Evolutionary conservation across 2,329 filamentous ascomycete genomes (phyloP).

Genomic region (Whalleya microplaca): DNA sequence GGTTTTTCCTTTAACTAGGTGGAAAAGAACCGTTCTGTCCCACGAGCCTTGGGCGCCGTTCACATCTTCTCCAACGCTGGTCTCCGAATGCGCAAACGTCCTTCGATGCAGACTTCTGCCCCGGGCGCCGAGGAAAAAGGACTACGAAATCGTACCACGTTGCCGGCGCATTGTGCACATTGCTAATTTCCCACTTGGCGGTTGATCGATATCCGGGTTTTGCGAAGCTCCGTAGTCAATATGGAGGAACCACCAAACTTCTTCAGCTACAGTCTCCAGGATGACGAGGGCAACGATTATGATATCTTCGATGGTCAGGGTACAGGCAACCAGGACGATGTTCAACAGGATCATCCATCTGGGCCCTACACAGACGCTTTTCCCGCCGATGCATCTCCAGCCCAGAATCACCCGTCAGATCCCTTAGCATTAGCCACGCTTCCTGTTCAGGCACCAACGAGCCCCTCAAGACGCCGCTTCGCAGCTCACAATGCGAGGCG

Average conservation of each 20-base stretch:
- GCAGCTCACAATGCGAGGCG: constrained; percentile 14
- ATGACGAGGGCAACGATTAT: constrained; percentile 25
- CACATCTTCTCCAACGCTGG: not conserved
- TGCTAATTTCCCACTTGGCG: not conserved
- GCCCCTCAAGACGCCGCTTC: constrained; percentile 5
- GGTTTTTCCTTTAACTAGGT: not conserved
- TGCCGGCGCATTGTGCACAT: constrained; percentile 8
- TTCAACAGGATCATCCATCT: constrained; percentile 16
- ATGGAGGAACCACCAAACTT: constrained; percentile 32
- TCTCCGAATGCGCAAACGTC: constrained; percentile 5
- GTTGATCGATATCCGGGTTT: not conserved
- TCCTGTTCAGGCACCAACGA: constrained; percentile 9
- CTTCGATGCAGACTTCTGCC: constrained; percentile 1
- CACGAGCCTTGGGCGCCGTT: not conserved
- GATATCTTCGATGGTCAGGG: constrained; percentile 25
- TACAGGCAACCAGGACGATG: constrained; percentile 11
- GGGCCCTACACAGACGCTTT: constrained; percentile 13
- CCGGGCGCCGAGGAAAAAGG: not conserved
- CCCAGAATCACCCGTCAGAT: not conserved
- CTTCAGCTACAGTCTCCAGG: constrained; percentile 26
- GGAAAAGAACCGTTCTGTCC: not conserved
- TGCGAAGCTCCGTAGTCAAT: constrained; percentile 3
- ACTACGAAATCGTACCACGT: not conserved
- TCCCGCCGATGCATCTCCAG: constrained; percentile 16
- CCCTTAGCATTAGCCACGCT: constrained; percentile 5